phyloP scores from a whole-genome alignment of 179 eudicot genomes.

The Silene coronaria region DNA sequence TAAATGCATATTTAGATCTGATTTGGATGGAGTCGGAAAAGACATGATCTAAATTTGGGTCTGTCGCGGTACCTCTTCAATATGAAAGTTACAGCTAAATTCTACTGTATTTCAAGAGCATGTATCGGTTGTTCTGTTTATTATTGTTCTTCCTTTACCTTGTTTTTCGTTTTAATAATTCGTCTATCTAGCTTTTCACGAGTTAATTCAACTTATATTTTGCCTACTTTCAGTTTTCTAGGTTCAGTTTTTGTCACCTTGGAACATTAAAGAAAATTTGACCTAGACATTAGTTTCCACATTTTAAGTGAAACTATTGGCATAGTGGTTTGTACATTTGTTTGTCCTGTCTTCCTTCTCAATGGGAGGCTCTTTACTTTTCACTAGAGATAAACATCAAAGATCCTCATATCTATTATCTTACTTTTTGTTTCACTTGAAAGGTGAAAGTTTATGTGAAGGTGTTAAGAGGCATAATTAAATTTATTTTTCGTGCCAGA shows the following conservation, averaged over 20 bases:
- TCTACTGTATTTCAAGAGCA: no score
- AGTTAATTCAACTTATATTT: neutral
- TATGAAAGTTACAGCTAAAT: no score
- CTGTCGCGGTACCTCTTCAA: no score
- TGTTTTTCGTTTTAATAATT: no score
- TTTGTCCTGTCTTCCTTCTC: conserved; percentile 6
- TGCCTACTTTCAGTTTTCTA: neutral
- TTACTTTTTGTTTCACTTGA: neutral
- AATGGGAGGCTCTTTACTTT: neutral
- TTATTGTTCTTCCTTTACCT: no score
- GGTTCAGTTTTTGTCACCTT: neutral
- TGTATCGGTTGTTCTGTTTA: no score
- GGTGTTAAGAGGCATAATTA: no score
- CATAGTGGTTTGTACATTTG: neutral
- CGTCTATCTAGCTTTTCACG: no score
- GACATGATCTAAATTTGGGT: neutral
- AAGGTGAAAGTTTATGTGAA: neutral
- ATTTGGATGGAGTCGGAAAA: neutral
- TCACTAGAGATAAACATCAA: neutral
- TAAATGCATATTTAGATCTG: neutral
- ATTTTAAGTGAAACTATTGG: neutral
- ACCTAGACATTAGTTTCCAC: neutral
- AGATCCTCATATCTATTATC: neutral
- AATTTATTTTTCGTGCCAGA: no score
- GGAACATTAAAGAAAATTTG: neutral